phyloP scores from a whole-genome alignment of 805 yeast genomes.

The Helenozyma rhizophorensis region DNA sequence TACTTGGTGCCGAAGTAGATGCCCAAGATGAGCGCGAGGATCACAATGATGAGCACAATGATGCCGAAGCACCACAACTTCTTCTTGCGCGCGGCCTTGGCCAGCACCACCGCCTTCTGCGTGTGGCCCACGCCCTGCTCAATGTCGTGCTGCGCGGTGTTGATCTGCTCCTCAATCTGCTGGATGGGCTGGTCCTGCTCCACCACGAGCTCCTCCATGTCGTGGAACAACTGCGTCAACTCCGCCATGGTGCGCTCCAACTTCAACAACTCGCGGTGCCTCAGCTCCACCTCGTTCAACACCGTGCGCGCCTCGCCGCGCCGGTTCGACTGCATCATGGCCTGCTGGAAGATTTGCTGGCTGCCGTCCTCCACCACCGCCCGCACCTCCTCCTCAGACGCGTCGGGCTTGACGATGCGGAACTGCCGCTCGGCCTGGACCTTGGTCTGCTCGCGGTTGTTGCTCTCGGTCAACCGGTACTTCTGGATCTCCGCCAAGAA shows the following conservation, averaged over 20 bases:
- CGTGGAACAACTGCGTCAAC: conserved; percentile 88
- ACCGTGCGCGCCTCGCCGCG: conserved; percentile 95
- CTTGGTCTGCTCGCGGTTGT: conserved; percentile 78
- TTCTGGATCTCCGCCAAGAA: conserved; percentile 84
- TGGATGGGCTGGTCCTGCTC: conserved; percentile 90
- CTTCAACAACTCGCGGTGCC: conserved; percentile 92
- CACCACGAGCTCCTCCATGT: conserved; percentile 93
- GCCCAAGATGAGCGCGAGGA: conserved; percentile 67
- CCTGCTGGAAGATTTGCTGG: conserved; percentile 92
- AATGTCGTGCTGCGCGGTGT: conserved; percentile 80
- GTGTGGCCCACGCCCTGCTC: conserved; percentile 95
- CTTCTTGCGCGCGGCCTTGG: conserved; percentile 87
- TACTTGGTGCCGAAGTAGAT: conserved; percentile 43
- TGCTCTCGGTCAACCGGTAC: conserved; percentile 80
- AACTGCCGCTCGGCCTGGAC: conserved; percentile 91
- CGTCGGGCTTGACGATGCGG: conserved; percentile 82
- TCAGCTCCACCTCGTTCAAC: conserved; percentile 88
- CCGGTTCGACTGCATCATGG: conserved; percentile 78
- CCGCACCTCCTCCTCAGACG: conserved; percentile 76
- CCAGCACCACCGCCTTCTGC: conserved; percentile 80
- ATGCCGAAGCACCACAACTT: conserved; percentile 81
- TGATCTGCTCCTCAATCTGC: conserved; percentile 76
- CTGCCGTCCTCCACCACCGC: conserved; percentile 76
- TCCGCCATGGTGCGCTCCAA: conserved; percentile 95
- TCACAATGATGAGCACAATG: conserved; percentile 51